Conservation (phyloP, 2,329 filamentous ascomycete species). For the Zopfia rhizophila region DNA sequence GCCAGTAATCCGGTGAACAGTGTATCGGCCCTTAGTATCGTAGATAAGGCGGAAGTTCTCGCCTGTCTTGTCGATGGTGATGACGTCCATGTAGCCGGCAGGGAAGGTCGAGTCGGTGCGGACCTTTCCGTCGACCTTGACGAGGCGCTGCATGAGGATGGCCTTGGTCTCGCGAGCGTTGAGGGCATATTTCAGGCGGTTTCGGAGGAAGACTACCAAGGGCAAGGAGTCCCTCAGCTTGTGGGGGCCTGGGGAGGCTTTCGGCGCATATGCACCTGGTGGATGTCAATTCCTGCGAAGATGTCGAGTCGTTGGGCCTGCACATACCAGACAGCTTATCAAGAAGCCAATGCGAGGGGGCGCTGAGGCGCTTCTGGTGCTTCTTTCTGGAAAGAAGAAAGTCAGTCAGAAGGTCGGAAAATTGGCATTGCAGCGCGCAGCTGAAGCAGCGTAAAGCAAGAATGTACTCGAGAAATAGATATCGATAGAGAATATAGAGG, state of each 20-base stretch:
- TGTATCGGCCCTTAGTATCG: constrained; percentile 99
- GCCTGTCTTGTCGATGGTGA: constrained; percentile 99
- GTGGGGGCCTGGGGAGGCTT: constrained; percentile 87
- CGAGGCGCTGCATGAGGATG: constrained; percentile 98
- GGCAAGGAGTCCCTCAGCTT: constrained; percentile 99
- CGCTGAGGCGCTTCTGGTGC: constrained; percentile 99
- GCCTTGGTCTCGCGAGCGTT: constrained; percentile 97
- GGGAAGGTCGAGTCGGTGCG: constrained; percentile 99
- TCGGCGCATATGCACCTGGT: constrained; percentile 67
- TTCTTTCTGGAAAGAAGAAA: constrained; percentile 93
- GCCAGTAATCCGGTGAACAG: constrained; percentile 97
- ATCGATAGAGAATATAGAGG: constrained; percentile 22
- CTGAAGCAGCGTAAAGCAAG: too few species aligned
- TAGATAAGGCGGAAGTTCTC: constrained; percentile 99
- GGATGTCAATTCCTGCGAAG: constrained; percentile 60
- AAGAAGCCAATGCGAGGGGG: constrained; percentile 99
- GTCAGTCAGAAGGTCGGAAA: constrained; percentile 20
- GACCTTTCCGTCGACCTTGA: constrained; percentile 99
- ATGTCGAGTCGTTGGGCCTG: constrained; percentile 1
- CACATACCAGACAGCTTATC: constrained; percentile 91
- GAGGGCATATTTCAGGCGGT: constrained; percentile 98
- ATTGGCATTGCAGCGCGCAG: neutral
- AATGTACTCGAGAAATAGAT: constrained; percentile 7
- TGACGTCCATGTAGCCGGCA: constrained; percentile 99
- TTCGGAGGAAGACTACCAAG: constrained; percentile 83